Evolutionary conservation across 305 asterid genomes (phyloP), one percentile per base, ranked within the genome.

Genomic region (Ilex paraguariensis): DNA sequence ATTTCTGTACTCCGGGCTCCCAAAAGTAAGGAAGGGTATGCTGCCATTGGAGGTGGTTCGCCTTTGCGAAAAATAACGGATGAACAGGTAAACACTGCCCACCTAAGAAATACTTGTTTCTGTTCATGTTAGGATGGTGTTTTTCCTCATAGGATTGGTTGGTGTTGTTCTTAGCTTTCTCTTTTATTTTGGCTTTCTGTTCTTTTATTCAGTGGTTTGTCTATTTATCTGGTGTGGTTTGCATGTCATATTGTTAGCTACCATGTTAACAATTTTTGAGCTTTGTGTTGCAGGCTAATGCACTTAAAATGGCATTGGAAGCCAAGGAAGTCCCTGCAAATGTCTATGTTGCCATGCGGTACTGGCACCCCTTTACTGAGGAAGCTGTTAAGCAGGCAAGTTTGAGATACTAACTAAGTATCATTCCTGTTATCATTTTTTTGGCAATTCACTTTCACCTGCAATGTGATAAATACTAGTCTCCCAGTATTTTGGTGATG

Each of bases 41-140:
- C 97, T 79, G 83, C 98, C 70, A 92, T 89, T 71, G 97, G 98
- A 67, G 98, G 98, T 51, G 98, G 98, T 70, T 92, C 98, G 11
- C 98, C 98, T 63, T 69, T 92, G 65, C 96, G 95, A 68, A 87
- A 78, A 73, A 89, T 89, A 65, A 92, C 98, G 7, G 74, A 92
- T 58, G 96, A 89, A 71, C 96, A 92, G 95, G 98, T 89, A 68
- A 36, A 21, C 30, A 33, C 16, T 42, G 31, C 51, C 39, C 12
- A 59, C 13, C 31, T 15, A 36, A 46, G 42, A 36, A 36, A 36
- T 36, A 4, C 42, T 36, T 36, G 42, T 5, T 36, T 36, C 42
- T 36, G 42, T 36, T 36, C 42, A 36, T 36, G 42, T 36, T 36
- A 36, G 9, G 42, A 8, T 36, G 42, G 6, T 36, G 28, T 36